These are phyloP conservation scores for Aspergillus incahuasiensis DNA, from an alignment of 495 filamentous ascomycete species.

Conservation along the genomic window DNA sequence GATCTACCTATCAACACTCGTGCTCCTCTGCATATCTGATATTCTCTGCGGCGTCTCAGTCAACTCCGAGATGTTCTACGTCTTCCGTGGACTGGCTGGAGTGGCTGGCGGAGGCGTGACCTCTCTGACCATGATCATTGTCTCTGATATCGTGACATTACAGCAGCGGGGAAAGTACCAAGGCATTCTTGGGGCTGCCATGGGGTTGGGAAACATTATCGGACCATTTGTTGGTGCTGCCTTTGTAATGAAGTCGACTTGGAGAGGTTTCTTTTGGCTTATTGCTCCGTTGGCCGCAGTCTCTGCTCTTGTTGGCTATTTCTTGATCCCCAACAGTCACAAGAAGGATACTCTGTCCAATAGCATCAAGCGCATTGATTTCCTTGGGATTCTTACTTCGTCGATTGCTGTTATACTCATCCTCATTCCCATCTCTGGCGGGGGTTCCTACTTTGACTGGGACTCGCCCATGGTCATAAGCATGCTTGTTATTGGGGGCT, in stretches of 20 bases:
- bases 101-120: conserved; percentile 49
- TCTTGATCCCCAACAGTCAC: conserved; percentile 40
- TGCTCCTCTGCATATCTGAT: conserved; percentile 48
- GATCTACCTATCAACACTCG: conserved; percentile 44
- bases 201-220: conserved; percentile 41
- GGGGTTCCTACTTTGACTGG: conserved; percentile 58
- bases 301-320: conserved; percentile 37
- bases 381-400: conserved; percentile 45
- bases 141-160: conserved; percentile 47
- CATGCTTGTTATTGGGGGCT: conserved; percentile 52
- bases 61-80: conserved; percentile 48
- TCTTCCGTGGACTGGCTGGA: conserved; percentile 51
- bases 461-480: conserved; percentile 56
- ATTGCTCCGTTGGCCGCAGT: conserved; percentile 39
- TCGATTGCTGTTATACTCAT: conserved; percentile 52
- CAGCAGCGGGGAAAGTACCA: conserved; percentile 45
- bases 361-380: conserved; percentile 54
- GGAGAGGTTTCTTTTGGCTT: conserved; percentile 48
- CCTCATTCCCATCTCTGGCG: conserved; percentile 61
- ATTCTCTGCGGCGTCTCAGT: conserved; percentile 49
- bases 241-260: conserved; percentile 41
- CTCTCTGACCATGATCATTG: conserved; percentile 48
- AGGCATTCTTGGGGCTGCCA: conserved; percentile 38
- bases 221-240: conserved; percentile 43
- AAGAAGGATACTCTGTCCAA: conserved; percentile 29